These are phyloP conservation scores for Ogataea nitratoaversa DNA, from an alignment of 805 yeast genomes.

Conservation along the genomic window DNA sequence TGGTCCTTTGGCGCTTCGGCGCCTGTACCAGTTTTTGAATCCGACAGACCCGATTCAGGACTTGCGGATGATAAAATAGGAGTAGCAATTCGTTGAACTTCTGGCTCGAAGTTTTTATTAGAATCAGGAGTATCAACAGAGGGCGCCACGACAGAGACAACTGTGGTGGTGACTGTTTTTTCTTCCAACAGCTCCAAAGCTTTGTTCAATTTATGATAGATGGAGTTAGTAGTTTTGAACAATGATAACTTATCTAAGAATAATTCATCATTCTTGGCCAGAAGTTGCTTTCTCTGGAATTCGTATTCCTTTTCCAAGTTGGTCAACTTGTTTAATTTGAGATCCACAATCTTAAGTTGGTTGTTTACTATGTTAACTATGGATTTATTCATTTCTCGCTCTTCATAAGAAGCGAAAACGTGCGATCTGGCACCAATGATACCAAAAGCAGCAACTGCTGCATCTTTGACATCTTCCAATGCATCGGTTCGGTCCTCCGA, in stretches of 20 bases:
- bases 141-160: neutral
- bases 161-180: constrained; percentile 3
- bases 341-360: constrained; percentile 58
- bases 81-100: too few relatives aligned
- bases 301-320: constrained; percentile 64
- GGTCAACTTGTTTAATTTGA: constrained; percentile 55
- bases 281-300: constrained; percentile 54
- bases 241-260: constrained; percentile 65
- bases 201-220: constrained; percentile 44
- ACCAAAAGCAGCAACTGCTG: constrained; percentile 68
- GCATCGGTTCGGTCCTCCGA: constrained; percentile 18
- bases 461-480: constrained; percentile 44
- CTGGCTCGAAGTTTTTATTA: too few relatives aligned
- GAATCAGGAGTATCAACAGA: neutral
- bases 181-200: constrained; percentile 27
- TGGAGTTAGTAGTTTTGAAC: constrained; percentile 50
- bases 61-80: too few relatives aligned
- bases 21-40: neutral
- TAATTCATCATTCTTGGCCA: constrained; percentile 61
- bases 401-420: constrained; percentile 75
- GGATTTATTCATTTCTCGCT: constrained; percentile 64
- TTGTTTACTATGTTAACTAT: constrained; percentile 55
- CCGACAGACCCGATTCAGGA: neutral
- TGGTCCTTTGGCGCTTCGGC: neutral
- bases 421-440: constrained; percentile 75